Conservation (phyloP, 176 grass and related monocot species). For the Leersia perrieri region DNA sequence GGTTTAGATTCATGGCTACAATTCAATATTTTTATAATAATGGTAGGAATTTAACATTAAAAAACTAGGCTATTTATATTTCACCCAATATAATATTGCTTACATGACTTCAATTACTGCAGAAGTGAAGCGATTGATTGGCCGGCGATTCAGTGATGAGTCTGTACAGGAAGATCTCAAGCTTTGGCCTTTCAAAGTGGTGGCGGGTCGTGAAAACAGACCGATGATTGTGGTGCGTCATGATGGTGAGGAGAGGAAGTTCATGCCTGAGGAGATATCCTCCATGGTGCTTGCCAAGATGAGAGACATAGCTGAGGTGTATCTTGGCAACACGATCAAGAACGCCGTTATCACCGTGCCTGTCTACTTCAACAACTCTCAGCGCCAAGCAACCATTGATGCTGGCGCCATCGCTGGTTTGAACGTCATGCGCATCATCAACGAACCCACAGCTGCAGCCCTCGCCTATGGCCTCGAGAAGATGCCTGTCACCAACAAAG, state of each 20-base stretch:
- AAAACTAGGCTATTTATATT: too few species aligned
- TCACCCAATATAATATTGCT: too few species aligned
- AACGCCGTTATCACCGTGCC: conserved; percentile 84
- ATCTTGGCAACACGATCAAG: conserved; percentile 47
- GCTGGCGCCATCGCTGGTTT: conserved; percentile 71
- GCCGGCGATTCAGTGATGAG: conserved; percentile 43
- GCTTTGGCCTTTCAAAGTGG: conserved; percentile 59
- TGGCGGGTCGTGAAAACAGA: too few species aligned
- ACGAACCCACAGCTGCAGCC: conserved; percentile 75
- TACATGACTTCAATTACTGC: too few species aligned
- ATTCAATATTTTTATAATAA: too few species aligned
- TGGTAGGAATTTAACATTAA: too few species aligned
- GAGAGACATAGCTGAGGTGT: conserved; percentile 51
- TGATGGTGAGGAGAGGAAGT: too few species aligned
- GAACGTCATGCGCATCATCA: conserved; percentile 84
- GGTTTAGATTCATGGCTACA: too few species aligned
- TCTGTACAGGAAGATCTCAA: conserved; percentile 49
- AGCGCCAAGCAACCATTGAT: conserved; percentile 92
- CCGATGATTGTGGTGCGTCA: too few species aligned
- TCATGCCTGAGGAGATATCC: too few species aligned
- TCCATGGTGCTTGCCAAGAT: conserved; percentile 68
- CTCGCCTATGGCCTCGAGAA: conserved; percentile 86
- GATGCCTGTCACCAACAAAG: not conserved
- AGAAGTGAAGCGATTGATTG: conserved; percentile 68
- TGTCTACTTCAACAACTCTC: conserved; percentile 85